phyloP scores from a whole-genome alignment of 2,329 filamentous ascomycete species.

The Sporothrix euskadiensis region DNA sequence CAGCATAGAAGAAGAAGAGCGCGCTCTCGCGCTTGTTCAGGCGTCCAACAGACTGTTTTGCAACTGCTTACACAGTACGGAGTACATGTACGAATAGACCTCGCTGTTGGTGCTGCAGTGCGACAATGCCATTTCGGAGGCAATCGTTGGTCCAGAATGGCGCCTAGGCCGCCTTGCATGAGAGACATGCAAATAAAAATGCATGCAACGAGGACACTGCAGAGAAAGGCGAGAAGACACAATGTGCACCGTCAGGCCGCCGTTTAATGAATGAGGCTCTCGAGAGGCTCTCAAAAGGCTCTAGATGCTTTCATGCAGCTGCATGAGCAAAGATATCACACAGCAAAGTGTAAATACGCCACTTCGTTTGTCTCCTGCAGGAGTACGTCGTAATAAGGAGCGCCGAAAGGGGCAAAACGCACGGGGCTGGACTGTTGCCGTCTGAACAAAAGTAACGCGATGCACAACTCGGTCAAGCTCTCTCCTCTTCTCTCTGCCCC shows the following conservation, averaged over 20 bases:
- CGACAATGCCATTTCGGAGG: neutral
- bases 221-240: neutral
- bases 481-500: neutral
- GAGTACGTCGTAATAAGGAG: neutral
- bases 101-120: neutral
- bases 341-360: neutral
- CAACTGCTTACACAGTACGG: too few species aligned
- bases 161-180: conserved; percentile 14
- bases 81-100: too few species aligned
- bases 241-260: neutral
- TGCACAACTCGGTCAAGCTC: neutral
- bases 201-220: neutral
- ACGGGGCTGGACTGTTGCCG: neutral
- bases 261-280: neutral
- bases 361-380: neutral
- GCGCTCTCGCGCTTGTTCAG: conserved; percentile 20
- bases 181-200: neutral
- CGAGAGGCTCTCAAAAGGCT: neutral
- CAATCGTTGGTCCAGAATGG: conserved; percentile 9
- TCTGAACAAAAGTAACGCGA: neutral
- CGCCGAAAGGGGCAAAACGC: neutral
- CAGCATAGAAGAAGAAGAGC: neutral
- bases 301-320: neutral
- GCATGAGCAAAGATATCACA: neutral
- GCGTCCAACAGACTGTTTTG: neutral